phyloP scores from a whole-genome alignment of 805 yeast genomes.

The Metschnikowia orientalis region DNA sequence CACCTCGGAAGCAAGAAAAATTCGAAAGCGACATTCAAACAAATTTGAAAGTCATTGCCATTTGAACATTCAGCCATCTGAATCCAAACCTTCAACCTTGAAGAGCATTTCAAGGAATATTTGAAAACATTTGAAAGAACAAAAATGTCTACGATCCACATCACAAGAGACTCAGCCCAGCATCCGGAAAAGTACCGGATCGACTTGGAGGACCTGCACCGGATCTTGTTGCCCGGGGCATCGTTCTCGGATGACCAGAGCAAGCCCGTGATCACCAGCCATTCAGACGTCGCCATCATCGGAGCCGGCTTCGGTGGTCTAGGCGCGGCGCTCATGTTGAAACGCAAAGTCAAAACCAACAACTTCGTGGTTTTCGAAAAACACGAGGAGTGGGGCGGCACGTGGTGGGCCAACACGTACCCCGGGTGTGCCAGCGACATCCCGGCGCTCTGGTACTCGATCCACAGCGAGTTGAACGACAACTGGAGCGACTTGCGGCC shows the following conservation, averaged over 20 bases:
- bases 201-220: slow-evolving; percentile 23
- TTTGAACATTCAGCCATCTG: too few relatives aligned
- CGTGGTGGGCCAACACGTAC: slow-evolving; percentile 44
- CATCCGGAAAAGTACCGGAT: slow-evolving; percentile 31
- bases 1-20: too few relatives aligned
- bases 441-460: slow-evolving; percentile 40
- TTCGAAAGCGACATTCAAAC: too few relatives aligned
- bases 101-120: too few relatives aligned
- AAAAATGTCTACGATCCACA: slow-evolving; percentile 26
- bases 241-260: slow-evolving; percentile 15
- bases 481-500: slow-evolving; percentile 39
- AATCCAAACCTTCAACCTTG: too few relatives aligned
- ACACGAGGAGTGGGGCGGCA: slow-evolving; percentile 38
- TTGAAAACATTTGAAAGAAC: too few relatives aligned
- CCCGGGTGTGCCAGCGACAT: slow-evolving; percentile 45
- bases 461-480: slow-evolving; percentile 28
- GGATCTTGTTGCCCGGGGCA: slow-evolving; percentile 24
- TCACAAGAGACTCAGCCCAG: slow-evolving; percentile 28
- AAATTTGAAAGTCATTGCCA: too few relatives aligned
- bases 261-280: slow-evolving; percentile 18
- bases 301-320: slow-evolving; percentile 43
- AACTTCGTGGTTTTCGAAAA: slow-evolving; percentile 37
- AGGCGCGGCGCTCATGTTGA: slow-evolving; percentile 26
- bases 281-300: slow-evolving; percentile 32
- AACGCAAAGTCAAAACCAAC: slow-evolving; percentile 23